Base-by-base conservation (phyloP, 768 basidiomycete genomes). In the Suillus alpinus region DNA sequence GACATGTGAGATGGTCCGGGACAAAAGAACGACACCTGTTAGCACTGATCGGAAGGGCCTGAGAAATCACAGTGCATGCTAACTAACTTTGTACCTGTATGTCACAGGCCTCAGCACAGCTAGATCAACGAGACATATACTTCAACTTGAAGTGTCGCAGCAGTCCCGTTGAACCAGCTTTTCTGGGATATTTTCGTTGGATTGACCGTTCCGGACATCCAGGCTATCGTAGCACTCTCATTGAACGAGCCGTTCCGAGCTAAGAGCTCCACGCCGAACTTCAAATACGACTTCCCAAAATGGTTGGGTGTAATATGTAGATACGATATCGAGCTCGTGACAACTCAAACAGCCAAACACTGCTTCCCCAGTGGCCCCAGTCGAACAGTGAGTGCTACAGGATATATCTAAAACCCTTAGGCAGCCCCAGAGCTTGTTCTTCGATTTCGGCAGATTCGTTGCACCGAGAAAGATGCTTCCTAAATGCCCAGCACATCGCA, bases 401-500 rank as follows among this genome's bases (percentile, higher is more conserved):
- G 40, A 81, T 69, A 66, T 83, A 83, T 65, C 81, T 75, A 66
- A 76, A 78, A 14, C 78, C 80, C 61, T 71, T 71, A 29, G 67
- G 68, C 44, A 71, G 65, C 10, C 71, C 70, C 32, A 73, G 69
- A 60, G 72, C 69, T 50, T 68, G 69, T 60, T 82, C 83, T 31
- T 71, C 70, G 55, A 56, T 62, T 41, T 81, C 78, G 31, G 74
- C 66, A 60, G 70, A 63, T 59, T 64, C 63, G 64, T 85, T 85
- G 59, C 80, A 63, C 29, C 65, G 64, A 20, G 65, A 67, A 37
- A 86, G 73, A 60, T 83, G 73, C 29, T 67, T 60, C 37, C 82
- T 74, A 69, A 85, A 82, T 14, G 71, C 56, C 63, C 80, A 77
- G 63, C 81, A 81, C 73, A 86, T 78, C 29, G 78, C 63, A 32